phyloP scores from a whole-genome alignment of 306 rosid genomes.

The Cicer chorassanicum region DNA sequence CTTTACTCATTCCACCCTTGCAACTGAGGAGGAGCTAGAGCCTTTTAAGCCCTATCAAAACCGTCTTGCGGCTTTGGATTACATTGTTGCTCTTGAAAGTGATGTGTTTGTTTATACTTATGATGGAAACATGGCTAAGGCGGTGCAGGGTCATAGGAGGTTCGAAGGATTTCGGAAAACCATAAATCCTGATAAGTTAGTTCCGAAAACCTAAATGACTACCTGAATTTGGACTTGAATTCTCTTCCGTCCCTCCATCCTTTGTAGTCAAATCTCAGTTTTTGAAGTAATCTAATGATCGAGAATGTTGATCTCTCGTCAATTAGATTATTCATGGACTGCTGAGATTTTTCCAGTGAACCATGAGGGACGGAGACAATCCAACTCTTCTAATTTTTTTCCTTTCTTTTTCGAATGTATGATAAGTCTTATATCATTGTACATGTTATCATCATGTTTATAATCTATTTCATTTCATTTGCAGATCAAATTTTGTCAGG shows the following conservation, averaged over 20 bases:
- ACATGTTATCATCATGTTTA: conserved; percentile 24
- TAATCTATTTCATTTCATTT: conserved; percentile 15
- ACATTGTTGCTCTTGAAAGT: conserved; percentile 86
- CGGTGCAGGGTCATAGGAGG: conserved; percentile 94
- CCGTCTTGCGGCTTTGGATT: conserved; percentile 94
- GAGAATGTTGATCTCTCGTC: not conserved
- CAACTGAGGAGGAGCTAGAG: conserved; percentile 80
- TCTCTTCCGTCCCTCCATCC: not conserved
- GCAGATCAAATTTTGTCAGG: conserved; percentile 77
- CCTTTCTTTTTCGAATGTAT: not conserved
- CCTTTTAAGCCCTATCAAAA: conserved; percentile 84
- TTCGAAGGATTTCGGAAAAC: conserved; percentile 91
- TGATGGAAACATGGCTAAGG: conserved; percentile 99
- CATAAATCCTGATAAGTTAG: conserved; percentile 91
- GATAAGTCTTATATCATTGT: not conserved
- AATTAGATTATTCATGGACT: not conserved
- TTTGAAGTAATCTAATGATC: not conserved
- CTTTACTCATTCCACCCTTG: conserved; percentile 80
- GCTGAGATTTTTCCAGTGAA: not conserved
- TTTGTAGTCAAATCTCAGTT: not conserved
- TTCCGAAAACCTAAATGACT: conserved; percentile 3
- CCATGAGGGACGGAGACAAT: no score
- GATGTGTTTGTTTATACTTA: conserved; percentile 94
- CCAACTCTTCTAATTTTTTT: no score
- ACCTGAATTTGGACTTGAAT: not conserved